phyloP scores from a whole-genome alignment of 176 grass and related monocot genomes.

The Rhynchospora breviuscula region DNA sequence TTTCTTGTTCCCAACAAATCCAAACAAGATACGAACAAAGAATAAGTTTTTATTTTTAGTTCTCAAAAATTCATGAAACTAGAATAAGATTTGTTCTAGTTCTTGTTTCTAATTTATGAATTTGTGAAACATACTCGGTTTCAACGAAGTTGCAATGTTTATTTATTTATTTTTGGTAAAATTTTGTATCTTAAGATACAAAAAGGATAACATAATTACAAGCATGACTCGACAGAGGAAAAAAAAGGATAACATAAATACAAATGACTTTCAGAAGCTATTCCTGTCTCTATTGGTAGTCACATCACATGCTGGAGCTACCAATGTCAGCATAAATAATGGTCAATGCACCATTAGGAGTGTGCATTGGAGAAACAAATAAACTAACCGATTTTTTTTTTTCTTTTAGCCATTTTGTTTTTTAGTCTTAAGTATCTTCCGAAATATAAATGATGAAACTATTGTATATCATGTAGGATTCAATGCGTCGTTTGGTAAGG shows the following conservation, averaged over 20 bases:
- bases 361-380: background rate
- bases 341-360: background rate
- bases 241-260: background rate
- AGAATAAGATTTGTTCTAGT: too few relatives aligned
- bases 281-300: background rate
- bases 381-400: background rate
- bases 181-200: background rate
- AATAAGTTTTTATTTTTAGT: too few relatives aligned
- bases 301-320: background rate
- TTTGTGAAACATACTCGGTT: too few relatives aligned
- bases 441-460: background rate
- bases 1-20: too few relatives aligned
- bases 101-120: too few relatives aligned
- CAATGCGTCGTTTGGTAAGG: background rate
- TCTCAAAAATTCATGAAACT: too few relatives aligned
- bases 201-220: background rate
- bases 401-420: background rate
- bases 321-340: background rate
- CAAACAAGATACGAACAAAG: too few relatives aligned
- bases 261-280: background rate
- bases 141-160: too few relatives aligned
- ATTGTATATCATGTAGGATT: background rate
- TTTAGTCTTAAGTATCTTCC: background rate
- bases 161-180: too few relatives aligned
- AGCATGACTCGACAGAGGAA: too few relatives aligned